phyloP scores from a whole-genome alignment of 345 rosid species.

The Arabis hirsuta region DNA sequence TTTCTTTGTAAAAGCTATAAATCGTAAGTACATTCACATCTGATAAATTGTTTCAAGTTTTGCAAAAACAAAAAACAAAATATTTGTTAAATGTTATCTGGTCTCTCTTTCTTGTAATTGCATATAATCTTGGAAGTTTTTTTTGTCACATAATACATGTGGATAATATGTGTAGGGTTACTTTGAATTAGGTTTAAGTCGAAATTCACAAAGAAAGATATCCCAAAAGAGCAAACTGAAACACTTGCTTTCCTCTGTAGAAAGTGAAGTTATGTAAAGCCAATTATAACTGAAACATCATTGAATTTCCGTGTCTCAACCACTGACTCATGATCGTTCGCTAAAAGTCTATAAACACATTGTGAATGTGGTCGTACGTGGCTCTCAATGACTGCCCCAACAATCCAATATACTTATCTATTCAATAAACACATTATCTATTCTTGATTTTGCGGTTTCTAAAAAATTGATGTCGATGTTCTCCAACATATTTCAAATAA shows the following conservation, averaged over 20 bases:
- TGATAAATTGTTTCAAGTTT: too few relatives aligned
- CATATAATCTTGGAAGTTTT: too few relatives aligned
- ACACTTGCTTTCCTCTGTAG: constrained; percentile 14
- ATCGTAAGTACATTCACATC: too few relatives aligned
- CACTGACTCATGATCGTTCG: constrained; percentile 27
- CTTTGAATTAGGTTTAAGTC: too few relatives aligned
- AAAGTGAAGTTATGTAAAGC: constrained; percentile 18
- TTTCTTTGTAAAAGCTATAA: too few relatives aligned
- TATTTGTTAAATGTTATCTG: too few relatives aligned
- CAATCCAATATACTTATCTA: neutral
- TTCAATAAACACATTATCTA: neutral
- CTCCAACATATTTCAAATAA: neutral
- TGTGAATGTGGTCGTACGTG: constrained; percentile 32
- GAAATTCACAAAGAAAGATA: neutral
- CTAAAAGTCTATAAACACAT: neutral
- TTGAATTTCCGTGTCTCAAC: constrained; percentile 32
- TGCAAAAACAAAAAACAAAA: too few relatives aligned
- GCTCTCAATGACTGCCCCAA: constrained; percentile 22
- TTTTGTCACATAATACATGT: too few relatives aligned
- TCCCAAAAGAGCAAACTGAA: neutral
- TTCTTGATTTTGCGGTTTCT: constrained; percentile 1
- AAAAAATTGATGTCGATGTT: neutral
- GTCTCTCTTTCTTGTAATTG: too few relatives aligned
- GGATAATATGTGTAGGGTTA: too few relatives aligned
- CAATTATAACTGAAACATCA: neutral